Base-by-base conservation (phyloP, 75 land plant species). In the Chamaecyparis obtusa region DNA sequence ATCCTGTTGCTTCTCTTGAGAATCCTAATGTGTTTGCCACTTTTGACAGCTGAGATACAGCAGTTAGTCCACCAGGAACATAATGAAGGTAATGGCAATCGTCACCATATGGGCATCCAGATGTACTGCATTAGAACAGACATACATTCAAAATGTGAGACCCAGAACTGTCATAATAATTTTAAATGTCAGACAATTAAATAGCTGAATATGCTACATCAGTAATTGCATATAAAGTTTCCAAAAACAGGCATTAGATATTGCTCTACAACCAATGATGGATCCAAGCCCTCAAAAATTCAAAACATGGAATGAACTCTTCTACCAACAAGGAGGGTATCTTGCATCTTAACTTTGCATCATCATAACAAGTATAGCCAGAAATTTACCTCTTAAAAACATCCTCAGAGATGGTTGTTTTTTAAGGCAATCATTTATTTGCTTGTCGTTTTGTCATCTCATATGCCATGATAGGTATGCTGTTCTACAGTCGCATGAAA, bases 71-170 rank as follows among this genome's bases (percentile, higher is more conserved):
- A 16, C 91, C 91, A 37, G 92, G 92, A n/a, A 91, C 91, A 83
- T 90, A 90, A 86, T 91, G 92, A 10, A 86, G 89, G 88, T 90
- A 91, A 77, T 91, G 91, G 57, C 92, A 91, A 36, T 89, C 92
- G 67, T 91, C 92, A 32, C 92, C 92, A 86, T 88, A 91, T 57
- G 92, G 92, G 77, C 92, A 91, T 33, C 92, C 92, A 85, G 89
- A 88, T 43, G 89, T 90, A 85, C 92, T 91, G 92, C 85, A 89
- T 27, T 16, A 17, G 14, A 55, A 84, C n/a, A 24, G 9, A 46
- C 30, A n/a, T n/a, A 24, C 83, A 81, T 13, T 81, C 49, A 44
- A 81, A n/a, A 81, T 46, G 48, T 10, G 32, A 81, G 27, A 81
- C 6, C 32, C 9, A 74, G 11, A 32, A 74, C 36, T 74, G 36